Evolutionary conservation across 176 grass and related monocot genomes (phyloP).

Genomic region (Avena insularis): DNA sequence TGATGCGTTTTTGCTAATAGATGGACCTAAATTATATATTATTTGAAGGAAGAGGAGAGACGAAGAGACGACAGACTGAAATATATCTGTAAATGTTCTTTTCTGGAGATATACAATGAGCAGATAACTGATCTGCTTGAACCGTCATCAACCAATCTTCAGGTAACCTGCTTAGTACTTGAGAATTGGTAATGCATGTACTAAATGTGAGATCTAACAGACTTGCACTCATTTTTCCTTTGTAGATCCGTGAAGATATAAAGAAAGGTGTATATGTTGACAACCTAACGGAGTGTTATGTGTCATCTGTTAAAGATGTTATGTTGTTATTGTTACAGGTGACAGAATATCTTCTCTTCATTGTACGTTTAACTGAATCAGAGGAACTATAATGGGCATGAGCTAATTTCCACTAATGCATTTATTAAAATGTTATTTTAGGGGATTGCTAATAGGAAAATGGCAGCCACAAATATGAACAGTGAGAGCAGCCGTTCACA

Average conservation of each 20-base stretch:
- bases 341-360: slow-evolving; percentile 31
- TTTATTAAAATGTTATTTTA: slow-evolving; percentile 44
- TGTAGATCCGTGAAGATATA: slow-evolving; percentile 91
- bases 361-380: neutral
- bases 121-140: slow-evolving; percentile 96
- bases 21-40: slow-evolving; percentile 17
- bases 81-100: slow-evolving; percentile 90
- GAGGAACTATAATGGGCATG: neutral
- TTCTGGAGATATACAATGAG: slow-evolving; percentile 97
- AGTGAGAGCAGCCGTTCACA: slow-evolving; percentile 92
- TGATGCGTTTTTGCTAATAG: neutral
- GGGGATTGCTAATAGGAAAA: slow-evolving; percentile 88
- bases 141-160: slow-evolving; percentile 85
- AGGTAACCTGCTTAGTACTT: slow-evolving; percentile 47
- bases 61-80: slow-evolving; percentile 68
- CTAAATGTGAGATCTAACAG: slow-evolving; percentile 12
- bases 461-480: slow-evolving; percentile 96
- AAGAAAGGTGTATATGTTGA: slow-evolving; percentile 95
- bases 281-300: slow-evolving; percentile 76
- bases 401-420: slow-evolving; percentile 27
- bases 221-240: slow-evolving; percentile 25
- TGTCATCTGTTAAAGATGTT: slow-evolving; percentile 78
- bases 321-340: slow-evolving; percentile 85
- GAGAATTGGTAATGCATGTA: slow-evolving; percentile 13
- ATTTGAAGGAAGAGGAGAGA: slow-evolving; percentile 79